Percentiles rank a stretch among this genome's conserved stretches.
Evolutionary conservation across 2,329 filamentous ascomycete species (phyloP).

Genomic region (Biscogniauxia mediterranea): DNA sequence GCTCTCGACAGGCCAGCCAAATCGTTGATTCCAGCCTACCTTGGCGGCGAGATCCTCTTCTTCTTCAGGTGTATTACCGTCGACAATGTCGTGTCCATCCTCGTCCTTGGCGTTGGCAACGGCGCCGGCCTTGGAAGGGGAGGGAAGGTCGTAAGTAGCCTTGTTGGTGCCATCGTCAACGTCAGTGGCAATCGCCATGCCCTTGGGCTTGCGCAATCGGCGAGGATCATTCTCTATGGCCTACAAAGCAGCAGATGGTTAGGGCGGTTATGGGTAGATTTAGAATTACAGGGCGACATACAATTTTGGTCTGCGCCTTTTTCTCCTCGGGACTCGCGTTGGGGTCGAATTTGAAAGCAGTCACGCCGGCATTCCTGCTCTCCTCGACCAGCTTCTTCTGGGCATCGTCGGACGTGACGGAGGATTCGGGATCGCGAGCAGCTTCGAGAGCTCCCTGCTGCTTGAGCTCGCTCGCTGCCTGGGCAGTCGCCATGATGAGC

Average conservation of each 20-base stretch:
- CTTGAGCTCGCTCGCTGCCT: slow-evolving; percentile 66
- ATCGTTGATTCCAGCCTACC: slow-evolving; percentile 86
- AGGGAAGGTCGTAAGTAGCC: slow-evolving; percentile 73
- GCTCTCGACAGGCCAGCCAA: slow-evolving; percentile 66
- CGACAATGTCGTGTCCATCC: slow-evolving; percentile 46
- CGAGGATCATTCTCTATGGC: slow-evolving; percentile 63
- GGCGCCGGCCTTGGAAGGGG: slow-evolving; percentile 68
- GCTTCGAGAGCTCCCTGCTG: slow-evolving; percentile 77
- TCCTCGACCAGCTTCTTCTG: slow-evolving; percentile 74
- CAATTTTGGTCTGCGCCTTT: slow-evolving; percentile 71
- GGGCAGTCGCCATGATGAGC: slow-evolving; percentile 33
- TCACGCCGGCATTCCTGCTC: slow-evolving; percentile 73
- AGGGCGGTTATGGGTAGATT: slow-evolving; percentile 5
- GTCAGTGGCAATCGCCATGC: slow-evolving; percentile 74
- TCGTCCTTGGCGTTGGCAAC: slow-evolving; percentile 53
- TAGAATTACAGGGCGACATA: slow-evolving; percentile 45
- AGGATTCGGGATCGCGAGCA: slow-evolving; percentile 67
- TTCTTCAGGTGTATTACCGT: slow-evolving; percentile 53
- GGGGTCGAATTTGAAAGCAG: slow-evolving; percentile 84
- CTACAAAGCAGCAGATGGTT: slow-evolving; percentile 39
- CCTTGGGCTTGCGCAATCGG: slow-evolving; percentile 59
- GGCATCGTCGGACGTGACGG: slow-evolving; percentile 66
- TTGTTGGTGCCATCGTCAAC: slow-evolving; percentile 64
- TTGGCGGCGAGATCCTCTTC: slow-evolving; percentile 52
- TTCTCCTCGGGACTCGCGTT: slow-evolving; percentile 83